phyloP scores from a whole-genome alignment of 441 rosid species.

The Caryocar brasiliense region DNA sequence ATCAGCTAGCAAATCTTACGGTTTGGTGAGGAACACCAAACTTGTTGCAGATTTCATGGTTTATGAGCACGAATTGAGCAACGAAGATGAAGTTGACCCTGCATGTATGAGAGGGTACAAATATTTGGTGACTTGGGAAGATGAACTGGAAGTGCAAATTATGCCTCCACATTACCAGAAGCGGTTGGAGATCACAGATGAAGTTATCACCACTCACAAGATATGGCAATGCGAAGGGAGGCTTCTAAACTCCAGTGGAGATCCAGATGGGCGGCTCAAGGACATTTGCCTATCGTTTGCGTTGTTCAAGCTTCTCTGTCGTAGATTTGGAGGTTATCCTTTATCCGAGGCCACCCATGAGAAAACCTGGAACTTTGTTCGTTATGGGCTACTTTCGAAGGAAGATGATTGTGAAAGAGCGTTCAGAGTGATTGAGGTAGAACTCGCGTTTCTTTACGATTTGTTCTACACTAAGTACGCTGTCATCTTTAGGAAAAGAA shows the following conservation, averaged over 20 bases:
- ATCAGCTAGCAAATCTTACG: not conserved
- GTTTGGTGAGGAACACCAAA: not conserved
- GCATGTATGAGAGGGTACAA: not conserved
- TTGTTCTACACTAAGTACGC: not conserved
- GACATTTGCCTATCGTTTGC: too few relatives aligned
- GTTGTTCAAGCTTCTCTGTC: too few relatives aligned
- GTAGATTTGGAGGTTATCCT: too few relatives aligned
- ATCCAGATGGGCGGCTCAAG: too few relatives aligned
- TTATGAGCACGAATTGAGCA: not conserved
- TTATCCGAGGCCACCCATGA: too few relatives aligned
- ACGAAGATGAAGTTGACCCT: not conserved
- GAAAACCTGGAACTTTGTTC: not conserved
- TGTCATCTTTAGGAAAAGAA: not conserved
- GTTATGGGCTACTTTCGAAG: not conserved
- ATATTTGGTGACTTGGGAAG: not conserved
- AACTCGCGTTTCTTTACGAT: not conserved
- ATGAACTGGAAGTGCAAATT: not conserved
- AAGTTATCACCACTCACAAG: not conserved
- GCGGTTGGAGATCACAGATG: not conserved
- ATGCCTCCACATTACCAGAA: not conserved
- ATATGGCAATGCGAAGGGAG: not conserved
- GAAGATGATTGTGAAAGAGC: not conserved
- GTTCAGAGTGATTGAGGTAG: not conserved
- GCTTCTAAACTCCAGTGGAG: too few relatives aligned
- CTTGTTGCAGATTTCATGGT: not conserved